Conservation (phyloP, 2,329 filamentous ascomycete genomes). For the Claviceps africana region DNA sequence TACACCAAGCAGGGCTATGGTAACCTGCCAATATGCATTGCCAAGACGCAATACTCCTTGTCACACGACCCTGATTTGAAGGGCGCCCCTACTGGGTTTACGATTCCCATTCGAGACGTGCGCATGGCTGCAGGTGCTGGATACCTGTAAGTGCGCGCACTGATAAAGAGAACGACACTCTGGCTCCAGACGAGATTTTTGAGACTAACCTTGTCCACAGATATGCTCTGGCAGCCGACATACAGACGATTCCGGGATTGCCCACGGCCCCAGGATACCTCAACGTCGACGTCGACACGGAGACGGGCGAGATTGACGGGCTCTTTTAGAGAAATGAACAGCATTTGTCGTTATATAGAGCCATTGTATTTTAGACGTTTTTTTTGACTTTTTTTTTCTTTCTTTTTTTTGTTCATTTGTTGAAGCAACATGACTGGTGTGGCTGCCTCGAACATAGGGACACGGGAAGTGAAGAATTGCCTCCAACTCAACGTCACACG, state of each 20-base stretch:
- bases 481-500: not conserved
- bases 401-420: too few species aligned
- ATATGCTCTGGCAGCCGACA: conserved; percentile 89
- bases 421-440: not conserved
- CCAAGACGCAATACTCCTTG: conserved; percentile 96
- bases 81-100: conserved; percentile 88
- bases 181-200: not conserved
- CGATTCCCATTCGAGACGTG: conserved; percentile 86
- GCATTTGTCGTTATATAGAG: not conserved
- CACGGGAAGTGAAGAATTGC: too few species aligned
- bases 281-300: conserved; percentile 73
- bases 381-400: not conserved
- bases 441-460: not conserved
- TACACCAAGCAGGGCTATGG: conserved; percentile 87
- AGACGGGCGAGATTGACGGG: conserved; percentile 77
- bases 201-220: conserved; percentile 30
- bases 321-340: conserved; percentile 52
- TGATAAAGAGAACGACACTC: not conserved
- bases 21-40: conserved; percentile 88
- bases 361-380: not conserved
- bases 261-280: conserved; percentile 91
- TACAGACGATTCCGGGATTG: conserved; percentile 93
- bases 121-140: conserved; percentile 87
- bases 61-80: conserved; percentile 88
- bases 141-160: conserved; percentile 54